Percentiles rank a stretch among this genome's conserved stretches.
These are phyloP conservation scores for Thalassiosira pacifica DNA, from an alignment of 352 stramenopile species.

Conservation along the genomic window DNA sequence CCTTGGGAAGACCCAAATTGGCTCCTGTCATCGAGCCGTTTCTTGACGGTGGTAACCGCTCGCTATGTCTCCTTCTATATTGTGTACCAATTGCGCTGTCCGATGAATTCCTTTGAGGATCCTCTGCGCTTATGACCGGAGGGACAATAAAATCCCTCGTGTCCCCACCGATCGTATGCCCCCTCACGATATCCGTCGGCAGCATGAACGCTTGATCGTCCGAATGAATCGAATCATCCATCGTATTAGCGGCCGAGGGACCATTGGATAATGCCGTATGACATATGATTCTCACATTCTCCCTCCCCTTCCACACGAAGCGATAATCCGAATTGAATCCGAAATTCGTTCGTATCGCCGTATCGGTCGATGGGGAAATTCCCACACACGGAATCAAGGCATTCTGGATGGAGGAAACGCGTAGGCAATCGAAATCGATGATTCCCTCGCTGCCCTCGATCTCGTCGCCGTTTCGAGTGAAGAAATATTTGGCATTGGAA, in stretches of 20 bases:
- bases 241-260: neutral
- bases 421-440: conserved; percentile 23
- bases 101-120: neutral
- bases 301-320: conserved; percentile 36
- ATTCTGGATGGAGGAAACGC: conserved; percentile 1
- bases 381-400: conserved; percentile 25
- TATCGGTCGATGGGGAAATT: conserved; percentile 16
- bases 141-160: neutral
- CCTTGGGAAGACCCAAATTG: neutral
- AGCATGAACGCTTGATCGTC: conserved; percentile 12
- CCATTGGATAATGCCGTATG: neutral
- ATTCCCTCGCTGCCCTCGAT: conserved; percentile 15
- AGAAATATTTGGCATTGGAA: conserved; percentile 41
- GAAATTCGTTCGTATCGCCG: conserved; percentile 47
- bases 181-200: conserved; percentile 20
- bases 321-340: conserved; percentile 17
- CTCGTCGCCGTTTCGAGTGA: conserved; percentile 50
- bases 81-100: too few relatives aligned
- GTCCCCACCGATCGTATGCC: conserved; percentile 17
- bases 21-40: neutral
- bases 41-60: too few relatives aligned
- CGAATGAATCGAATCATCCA: conserved; percentile 23
- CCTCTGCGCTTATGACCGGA: neutral
- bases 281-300: conserved; percentile 34
- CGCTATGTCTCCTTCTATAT: too few relatives aligned